These are phyloP conservation scores for Prunus davidiana DNA, from an alignment of 306 rosid genomes.

Conservation along the genomic window DNA sequence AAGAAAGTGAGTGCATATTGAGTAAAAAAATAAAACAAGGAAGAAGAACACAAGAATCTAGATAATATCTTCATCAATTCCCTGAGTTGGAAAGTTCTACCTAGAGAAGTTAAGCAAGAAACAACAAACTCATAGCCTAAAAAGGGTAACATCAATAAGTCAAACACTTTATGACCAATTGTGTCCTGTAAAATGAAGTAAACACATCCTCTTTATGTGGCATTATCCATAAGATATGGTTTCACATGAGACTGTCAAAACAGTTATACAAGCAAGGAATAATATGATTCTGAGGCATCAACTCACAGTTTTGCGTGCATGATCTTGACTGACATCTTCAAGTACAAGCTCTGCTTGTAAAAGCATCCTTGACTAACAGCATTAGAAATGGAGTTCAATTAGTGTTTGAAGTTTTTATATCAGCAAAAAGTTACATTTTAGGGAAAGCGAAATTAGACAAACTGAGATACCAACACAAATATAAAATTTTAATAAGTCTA, in stretches of 20 bases:
- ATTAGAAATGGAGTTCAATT: not conserved
- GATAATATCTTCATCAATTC: not conserved
- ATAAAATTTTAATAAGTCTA: not conserved
- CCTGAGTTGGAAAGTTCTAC: not conserved
- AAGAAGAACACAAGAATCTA: not conserved
- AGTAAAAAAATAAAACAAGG: not conserved
- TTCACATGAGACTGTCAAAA: not conserved
- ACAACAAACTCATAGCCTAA: not conserved
- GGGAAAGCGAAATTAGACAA: not conserved
- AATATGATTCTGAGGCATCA: conserved; percentile 3
- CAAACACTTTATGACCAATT: not conserved
- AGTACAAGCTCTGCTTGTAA: conserved; percentile 91
- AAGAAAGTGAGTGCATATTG: not conserved
- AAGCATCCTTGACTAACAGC: conserved; percentile 82
- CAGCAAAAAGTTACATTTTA: not conserved
- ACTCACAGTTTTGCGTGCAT: conserved; percentile 96
- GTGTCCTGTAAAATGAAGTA: not conserved
- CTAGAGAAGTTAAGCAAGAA: not conserved
- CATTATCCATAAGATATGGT: not conserved
- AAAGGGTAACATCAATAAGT: not conserved
- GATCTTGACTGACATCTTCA: conserved; percentile 99
- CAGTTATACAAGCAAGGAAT: not conserved
- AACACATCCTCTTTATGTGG: not conserved
- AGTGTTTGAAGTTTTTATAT: not conserved
- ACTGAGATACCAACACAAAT: not conserved